Evolutionary conservation across 2,329 filamentous ascomycete genomes (phyloP), one percentile per base, ranked within the genome.

Genomic region (Pezicula rhizophila): DNA sequence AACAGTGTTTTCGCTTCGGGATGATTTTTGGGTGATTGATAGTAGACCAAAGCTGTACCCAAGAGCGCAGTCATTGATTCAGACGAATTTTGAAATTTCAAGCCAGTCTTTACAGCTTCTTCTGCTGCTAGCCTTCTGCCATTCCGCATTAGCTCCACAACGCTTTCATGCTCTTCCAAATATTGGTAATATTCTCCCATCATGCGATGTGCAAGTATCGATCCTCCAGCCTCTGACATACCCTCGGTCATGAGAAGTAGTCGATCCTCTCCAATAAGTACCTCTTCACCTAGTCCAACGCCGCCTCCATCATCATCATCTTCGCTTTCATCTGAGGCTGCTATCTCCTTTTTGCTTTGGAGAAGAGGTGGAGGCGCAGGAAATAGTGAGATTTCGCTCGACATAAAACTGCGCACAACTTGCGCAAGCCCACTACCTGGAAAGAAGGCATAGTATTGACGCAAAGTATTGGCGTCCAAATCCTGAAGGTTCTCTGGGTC

Each of bases 11-110:
- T 92, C 2, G 93, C 91, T 69, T 97, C 92, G 15, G 83, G 77
- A 58, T 99, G 93, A 61, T 97, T 84, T 52, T 89, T 82, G 0
- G 93, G 93, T 0, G 89, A 85, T 63, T 97, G 91, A 57, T 95
- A 89, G 58, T 90, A 87, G 2, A 99, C 89, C 17, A 97, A 69
- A 0, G 91, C 84, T n/a, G 90, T 96, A 8, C 81, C 93, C 7
- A 99, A 79, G 38, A 81, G 85, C 39, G 89, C 78, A 50, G 82
- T 87, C 47, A 93, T 76, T 1, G 87, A 80, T 66, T 96, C 89
- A 44, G 76, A 74, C 5, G 82, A 85, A 58, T 91, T 82, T 42
- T 75, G 71, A 45, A 96, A 82, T 1, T 70, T 65, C 39, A 95
- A 63, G 0, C 89, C 89, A 6, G 82, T 87, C 61, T 81, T 84